Evolutionary conservation across 768 basidiomycete genomes (phyloP), one percentile per base, ranked within the genome.

Genomic region (Fomitopsis serialis): DNA sequence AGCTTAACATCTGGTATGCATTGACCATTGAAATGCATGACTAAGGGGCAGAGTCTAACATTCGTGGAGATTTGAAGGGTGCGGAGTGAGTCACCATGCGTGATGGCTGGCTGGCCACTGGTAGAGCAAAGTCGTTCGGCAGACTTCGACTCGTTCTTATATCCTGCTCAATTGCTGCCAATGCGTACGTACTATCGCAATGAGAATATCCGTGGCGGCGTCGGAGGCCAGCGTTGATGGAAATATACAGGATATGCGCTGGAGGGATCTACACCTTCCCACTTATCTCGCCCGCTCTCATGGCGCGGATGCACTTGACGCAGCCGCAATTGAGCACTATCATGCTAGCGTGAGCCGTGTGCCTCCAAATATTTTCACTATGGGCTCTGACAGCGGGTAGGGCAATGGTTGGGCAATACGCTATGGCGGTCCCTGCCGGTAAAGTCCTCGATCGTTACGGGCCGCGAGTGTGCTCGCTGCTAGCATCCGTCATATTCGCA

Each of bases 201-300:
- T n/a, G 42, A 6, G 29, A 29, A 22, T 29, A 8, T n/a, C 21
- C 22, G 25, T 48, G 24, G 15, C 13, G 35, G 32, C n/a, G 7
- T n/a, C 6, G 11, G 21, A 2, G 55, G 58, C 21, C 35, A 64
- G 58, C 52, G 56, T 57, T 61, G 34, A 54, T 56, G 52, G 22
- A 24, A 1, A 21, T 47, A 25, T 21, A 15, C 32, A 90, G 89
- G n/a, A 67, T 90, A 56, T 84, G 77, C 57, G 86, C 87, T 0
- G 89, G 88, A n/a, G 87, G 84, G 29, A 78, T 92, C 54, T 89
- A 89, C 71, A 84, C 79, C 44, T 90, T 92, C 62, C 87, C 90
- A 19, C 72, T 92, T 5, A 70, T 91, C 37, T 81, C 89, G 1
- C 84, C 89, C 7, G 71, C 76, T 1, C 65, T 91, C 53, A 80